These are phyloP conservation scores for Hymenoscyphus occultus DNA, from an alignment of 2,329 filamentous ascomycete species.

Conservation along the genomic window DNA sequence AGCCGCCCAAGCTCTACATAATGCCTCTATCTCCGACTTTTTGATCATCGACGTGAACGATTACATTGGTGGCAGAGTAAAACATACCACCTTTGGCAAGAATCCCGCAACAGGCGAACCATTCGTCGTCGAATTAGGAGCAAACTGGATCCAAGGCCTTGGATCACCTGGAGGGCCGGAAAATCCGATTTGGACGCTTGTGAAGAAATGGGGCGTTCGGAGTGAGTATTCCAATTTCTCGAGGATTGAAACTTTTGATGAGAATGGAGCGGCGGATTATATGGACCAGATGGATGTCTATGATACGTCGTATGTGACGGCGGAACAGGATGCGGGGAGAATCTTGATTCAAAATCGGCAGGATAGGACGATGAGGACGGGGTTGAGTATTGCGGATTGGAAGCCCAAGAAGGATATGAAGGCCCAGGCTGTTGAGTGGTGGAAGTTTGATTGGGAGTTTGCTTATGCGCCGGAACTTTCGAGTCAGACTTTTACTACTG, in stretches of 20 bases:
- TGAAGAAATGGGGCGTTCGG: slow-evolving; percentile 55
- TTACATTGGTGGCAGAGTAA: slow-evolving; percentile 59
- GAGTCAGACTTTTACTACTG: slow-evolving; percentile 25
- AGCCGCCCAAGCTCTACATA: slow-evolving; percentile 60
- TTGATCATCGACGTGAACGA: slow-evolving; percentile 62
- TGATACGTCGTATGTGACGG: slow-evolving; percentile 44
- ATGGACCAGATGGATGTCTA: slow-evolving; percentile 48
- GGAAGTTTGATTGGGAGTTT: slow-evolving; percentile 57
- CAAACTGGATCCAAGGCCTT: slow-evolving; percentile 59
- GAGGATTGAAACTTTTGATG: slow-evolving; percentile 58
- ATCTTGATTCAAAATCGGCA: slow-evolving; percentile 59
- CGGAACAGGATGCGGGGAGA: slow-evolving; percentile 52
- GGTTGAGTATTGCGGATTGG: slow-evolving; percentile 59
- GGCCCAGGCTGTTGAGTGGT: slow-evolving; percentile 61
- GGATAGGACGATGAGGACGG: slow-evolving; percentile 58
- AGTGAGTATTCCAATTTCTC: slow-evolving; percentile 58
- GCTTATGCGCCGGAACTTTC: slow-evolving; percentile 47
- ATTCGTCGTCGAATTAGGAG: slow-evolving; percentile 57
- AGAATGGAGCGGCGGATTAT: slow-evolving; percentile 53
- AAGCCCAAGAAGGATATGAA: slow-evolving; percentile 54
- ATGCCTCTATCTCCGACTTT: slow-evolving; percentile 61
- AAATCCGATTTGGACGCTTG: slow-evolving; percentile 62
- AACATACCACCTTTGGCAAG: slow-evolving; percentile 45
- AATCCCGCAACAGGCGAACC: slow-evolving; percentile 42
- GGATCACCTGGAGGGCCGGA: slow-evolving; percentile 41